Conservation (phyloP, 73 alveolate species). For the Paramecium biaurelia region DNA sequence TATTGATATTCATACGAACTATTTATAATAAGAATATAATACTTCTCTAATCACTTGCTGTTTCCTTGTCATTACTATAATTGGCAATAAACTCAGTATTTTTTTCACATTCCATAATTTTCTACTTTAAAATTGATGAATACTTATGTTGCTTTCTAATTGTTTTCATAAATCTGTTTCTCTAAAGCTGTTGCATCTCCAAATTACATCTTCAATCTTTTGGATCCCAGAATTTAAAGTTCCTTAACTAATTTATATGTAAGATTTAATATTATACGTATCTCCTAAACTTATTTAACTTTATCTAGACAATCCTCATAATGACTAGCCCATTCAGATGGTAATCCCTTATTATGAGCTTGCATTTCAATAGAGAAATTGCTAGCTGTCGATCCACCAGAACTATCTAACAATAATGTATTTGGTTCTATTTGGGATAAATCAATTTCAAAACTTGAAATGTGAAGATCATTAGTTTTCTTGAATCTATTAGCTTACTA, state of each 20-base stretch:
- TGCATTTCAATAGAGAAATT: conserved; percentile 29
- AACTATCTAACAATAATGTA: neutral
- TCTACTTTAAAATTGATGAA: neutral
- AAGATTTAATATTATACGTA: neutral
- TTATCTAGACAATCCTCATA: conserved; percentile 13
- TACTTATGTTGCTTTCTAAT: conserved; percentile 48
- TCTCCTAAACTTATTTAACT: neutral
- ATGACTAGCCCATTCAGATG: neutral
- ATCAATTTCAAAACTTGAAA: neutral
- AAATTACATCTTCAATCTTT: conserved; percentile 19
- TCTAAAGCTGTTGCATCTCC: conserved; percentile 43
- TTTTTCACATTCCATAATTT: conserved; percentile 33
- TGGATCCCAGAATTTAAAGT: neutral
- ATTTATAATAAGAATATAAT: neutral
- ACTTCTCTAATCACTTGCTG: conserved; percentile 6
- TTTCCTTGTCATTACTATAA: neutral
- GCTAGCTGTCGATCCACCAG: conserved; percentile 7
- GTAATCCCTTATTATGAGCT: neutral
- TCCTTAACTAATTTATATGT: neutral
- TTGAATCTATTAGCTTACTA: conserved; percentile 16
- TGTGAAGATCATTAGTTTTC: neutral
- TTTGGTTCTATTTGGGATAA: neutral
- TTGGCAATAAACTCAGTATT: neutral
- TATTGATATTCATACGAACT: conserved; percentile 22
- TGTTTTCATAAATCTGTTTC: neutral